Evolutionary conservation across 2,329 filamentous ascomycete genomes (phyloP).

Genomic region (Cadophora luteo-olivacea): DNA sequence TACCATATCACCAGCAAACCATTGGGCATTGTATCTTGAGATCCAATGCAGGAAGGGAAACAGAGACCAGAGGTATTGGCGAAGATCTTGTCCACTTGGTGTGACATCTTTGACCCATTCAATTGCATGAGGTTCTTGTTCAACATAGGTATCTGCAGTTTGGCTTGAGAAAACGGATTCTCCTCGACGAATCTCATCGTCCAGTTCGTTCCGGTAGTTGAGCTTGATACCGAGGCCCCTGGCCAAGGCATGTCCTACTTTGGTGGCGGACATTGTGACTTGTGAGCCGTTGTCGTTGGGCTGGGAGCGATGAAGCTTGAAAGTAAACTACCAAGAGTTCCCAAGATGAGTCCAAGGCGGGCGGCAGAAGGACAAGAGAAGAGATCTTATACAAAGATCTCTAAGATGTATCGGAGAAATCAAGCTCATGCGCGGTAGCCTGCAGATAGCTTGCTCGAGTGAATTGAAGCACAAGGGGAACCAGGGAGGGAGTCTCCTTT

Average conservation of each 20-base stretch:
- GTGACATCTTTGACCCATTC: slow-evolving; percentile 74
- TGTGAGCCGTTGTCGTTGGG: background rate
- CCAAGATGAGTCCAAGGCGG: background rate
- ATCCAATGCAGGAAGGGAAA: slow-evolving; percentile 96
- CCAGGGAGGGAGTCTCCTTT: slow-evolving; percentile 33
- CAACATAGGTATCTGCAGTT: slow-evolving; percentile 80
- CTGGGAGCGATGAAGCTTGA: background rate
- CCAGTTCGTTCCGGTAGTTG: slow-evolving; percentile 66
- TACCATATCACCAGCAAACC: slow-evolving; percentile 87
- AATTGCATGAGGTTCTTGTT: slow-evolving; percentile 75
- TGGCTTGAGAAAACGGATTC: slow-evolving; percentile 80
- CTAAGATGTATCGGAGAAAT: background rate
- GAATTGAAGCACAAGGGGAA: slow-evolving; percentile 11
- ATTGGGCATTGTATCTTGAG: slow-evolving; percentile 83
- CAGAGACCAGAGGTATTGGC: slow-evolving; percentile 70
- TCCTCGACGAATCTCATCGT: slow-evolving; percentile 70
- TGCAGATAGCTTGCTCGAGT: slow-evolving; percentile 6
- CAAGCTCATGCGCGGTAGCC: slow-evolving; percentile 3
- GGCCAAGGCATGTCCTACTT: slow-evolving; percentile 75
- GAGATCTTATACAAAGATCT: slow-evolving; percentile 1
- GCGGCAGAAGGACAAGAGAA: slow-evolving; percentile 13
- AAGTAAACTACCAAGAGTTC: background rate
- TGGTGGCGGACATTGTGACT: slow-evolving; percentile 47
- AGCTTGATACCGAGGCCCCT: slow-evolving; percentile 85
- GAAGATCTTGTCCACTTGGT: slow-evolving; percentile 62